A percentile compares a stretch with the other conserved stretches of the same genome.
phyloP scores from a whole-genome alignment of 345 rosid genomes.

The Aurinia saxatilis region DNA sequence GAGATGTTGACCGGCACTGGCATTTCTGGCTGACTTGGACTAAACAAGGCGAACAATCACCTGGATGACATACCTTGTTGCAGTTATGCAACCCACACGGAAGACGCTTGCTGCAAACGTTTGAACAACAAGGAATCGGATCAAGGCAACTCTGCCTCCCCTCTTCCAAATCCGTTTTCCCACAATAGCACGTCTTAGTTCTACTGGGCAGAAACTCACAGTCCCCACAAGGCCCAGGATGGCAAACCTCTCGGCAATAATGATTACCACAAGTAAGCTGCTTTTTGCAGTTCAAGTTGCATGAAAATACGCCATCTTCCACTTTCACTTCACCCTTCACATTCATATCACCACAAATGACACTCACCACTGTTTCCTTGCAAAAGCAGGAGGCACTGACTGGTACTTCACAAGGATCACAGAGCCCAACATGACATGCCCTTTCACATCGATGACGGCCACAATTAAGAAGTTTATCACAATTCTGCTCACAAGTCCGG shows the following conservation, averaged over 20 bases:
- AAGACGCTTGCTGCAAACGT: conserved; percentile 55
- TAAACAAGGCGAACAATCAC: conserved; percentile 58
- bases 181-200: conserved; percentile 62
- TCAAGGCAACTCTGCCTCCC: conserved; percentile 69
- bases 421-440: conserved; percentile 66
- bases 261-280: conserved; percentile 62
- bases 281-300: conserved; percentile 50
- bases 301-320: conserved; percentile 65
- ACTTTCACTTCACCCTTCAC: conserved; percentile 62
- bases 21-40: conserved; percentile 59
- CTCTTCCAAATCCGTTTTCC: conserved; percentile 54
- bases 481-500: conserved; percentile 56
- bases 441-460: conserved; percentile 54
- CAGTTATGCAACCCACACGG: conserved; percentile 57
- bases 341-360: conserved; percentile 67
- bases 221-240: conserved; percentile 70
- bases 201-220: conserved; percentile 56
- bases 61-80: conserved; percentile 61
- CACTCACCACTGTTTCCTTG: conserved; percentile 50
- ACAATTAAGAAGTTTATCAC: conserved; percentile 69
- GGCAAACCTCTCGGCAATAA: conserved; percentile 49
- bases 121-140: conserved; percentile 52
- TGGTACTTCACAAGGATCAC: conserved; percentile 57
- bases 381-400: conserved; percentile 72
- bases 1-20: conserved; percentile 58